A percentile compares a stretch with the other conserved stretches of the same genome.
These are phyloP conservation scores for Anisodus tanguticus DNA, from an alignment of 257 asterid species.

Conservation along the genomic window DNA sequence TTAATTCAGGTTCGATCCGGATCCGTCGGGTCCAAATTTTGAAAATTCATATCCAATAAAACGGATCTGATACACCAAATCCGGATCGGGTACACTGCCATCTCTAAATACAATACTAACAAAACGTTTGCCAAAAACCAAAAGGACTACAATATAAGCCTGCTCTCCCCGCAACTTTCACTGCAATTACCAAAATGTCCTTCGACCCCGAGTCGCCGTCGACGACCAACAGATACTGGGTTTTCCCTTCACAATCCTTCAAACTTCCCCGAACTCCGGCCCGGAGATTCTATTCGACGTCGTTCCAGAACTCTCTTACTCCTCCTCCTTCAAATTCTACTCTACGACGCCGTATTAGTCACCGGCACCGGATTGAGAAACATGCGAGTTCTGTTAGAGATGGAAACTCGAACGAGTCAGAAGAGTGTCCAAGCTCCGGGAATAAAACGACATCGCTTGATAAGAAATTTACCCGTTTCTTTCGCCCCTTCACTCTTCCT, in stretches of 20 bases:
- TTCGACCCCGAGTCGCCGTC: background rate
- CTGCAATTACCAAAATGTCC: background rate
- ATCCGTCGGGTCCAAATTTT: too few relatives aligned
- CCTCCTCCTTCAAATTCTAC: constrained; percentile 30
- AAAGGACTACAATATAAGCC: background rate
- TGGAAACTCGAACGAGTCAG: constrained; percentile 39
- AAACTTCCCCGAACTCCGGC: constrained; percentile 47
- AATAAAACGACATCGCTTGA: constrained; percentile 31
- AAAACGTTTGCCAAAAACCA: background rate
- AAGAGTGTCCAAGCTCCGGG: constrained; percentile 39
- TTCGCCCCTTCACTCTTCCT: constrained; percentile 45
- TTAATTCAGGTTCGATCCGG: too few relatives aligned
- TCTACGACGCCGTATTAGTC: constrained; percentile 49
- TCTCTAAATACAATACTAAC: background rate
- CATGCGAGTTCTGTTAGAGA: constrained; percentile 5
- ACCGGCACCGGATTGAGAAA: constrained; percentile 35
- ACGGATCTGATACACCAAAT: too few relatives aligned
- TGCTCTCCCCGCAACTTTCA: background rate
- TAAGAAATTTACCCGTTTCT: constrained; percentile 39
- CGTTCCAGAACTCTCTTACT: constrained; percentile 33
- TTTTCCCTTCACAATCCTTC: constrained; percentile 68
- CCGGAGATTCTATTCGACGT: constrained; percentile 59
- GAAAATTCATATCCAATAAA: too few relatives aligned
- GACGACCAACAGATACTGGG: constrained; percentile 58
- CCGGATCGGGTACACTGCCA: too few relatives aligned